These are phyloP conservation scores for Cryptomeria japonica DNA, from an alignment of 75 land plant genomes.

Conservation along the genomic window DNA sequence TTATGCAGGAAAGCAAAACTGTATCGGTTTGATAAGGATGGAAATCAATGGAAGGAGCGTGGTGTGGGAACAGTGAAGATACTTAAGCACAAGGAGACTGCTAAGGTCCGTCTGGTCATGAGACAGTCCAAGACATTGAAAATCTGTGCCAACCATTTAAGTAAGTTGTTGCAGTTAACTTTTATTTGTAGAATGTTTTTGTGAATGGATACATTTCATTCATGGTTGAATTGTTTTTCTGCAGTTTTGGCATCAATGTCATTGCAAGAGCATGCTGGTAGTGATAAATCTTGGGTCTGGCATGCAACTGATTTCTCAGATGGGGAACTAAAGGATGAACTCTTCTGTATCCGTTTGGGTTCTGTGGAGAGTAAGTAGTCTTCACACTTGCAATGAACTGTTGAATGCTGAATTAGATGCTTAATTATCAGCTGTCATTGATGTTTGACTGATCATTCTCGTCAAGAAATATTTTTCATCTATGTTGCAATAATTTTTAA, in stretches of 20 bases:
- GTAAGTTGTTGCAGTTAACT: conserved; percentile 15
- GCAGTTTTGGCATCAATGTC: conserved; percentile 58
- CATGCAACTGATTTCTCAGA: conserved; percentile 90
- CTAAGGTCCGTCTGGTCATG: conserved; percentile 89
- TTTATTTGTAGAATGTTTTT: background rate
- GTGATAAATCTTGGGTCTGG: conserved; percentile 96
- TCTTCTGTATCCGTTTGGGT: conserved; percentile 74
- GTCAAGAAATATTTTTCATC: background rate
- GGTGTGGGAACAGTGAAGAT: conserved; percentile 86
- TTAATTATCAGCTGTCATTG: background rate
- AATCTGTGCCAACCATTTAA: conserved; percentile 93
- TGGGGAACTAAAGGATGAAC: conserved; percentile 90
- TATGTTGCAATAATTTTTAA: background rate
- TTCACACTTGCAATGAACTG: background rate
- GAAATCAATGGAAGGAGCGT: conserved; percentile 94
- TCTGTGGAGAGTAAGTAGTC: conserved; percentile 75
- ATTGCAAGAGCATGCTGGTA: conserved; percentile 89
- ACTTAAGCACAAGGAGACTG: conserved; percentile 74
- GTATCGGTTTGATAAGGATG: conserved; percentile 85
- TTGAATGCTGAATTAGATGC: background rate
- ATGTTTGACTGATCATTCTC: background rate
- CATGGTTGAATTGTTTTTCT: background rate
- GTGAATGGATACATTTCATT: background rate
- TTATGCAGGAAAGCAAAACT: conserved; percentile 82
- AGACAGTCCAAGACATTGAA: conserved; percentile 88